Conservation (phyloP, 371 early-diverging fungal species). For the Massospora cicadina region DNA sequence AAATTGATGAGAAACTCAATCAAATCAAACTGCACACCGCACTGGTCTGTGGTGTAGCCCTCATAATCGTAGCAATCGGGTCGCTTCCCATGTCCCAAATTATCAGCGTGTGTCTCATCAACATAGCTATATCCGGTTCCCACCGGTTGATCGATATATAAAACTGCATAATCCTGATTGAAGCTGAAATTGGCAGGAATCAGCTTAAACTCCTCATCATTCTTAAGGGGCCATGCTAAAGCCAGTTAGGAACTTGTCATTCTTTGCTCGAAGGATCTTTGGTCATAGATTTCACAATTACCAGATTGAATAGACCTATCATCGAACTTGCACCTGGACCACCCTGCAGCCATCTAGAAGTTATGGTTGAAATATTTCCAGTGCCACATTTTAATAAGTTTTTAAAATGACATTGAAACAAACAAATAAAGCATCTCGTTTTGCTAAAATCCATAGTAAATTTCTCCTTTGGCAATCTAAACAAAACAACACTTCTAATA, state of each 20-base stretch:
- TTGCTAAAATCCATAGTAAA: no score
- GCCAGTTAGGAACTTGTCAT: neutral
- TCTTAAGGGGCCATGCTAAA: conserved; percentile 28
- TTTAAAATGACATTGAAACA: no score
- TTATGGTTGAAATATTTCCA: conserved; percentile 1
- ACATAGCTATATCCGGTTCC: conserved; percentile 34
- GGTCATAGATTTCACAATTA: neutral
- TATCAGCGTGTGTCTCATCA: neutral
- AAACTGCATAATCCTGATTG: conserved; percentile 27
- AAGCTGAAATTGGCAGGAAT: conserved; percentile 19
- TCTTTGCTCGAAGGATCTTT: neutral
- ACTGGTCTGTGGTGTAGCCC: conserved; percentile 27
- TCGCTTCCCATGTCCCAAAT: no score
- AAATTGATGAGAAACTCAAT: conserved; percentile 25
- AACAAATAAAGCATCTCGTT: no score
- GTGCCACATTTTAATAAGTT: no score
- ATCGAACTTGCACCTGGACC: conserved; percentile 42
- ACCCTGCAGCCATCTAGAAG: conserved; percentile 32
- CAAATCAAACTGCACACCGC: conserved; percentile 26
- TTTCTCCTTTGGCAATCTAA: no score
- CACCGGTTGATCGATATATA: conserved; percentile 47
- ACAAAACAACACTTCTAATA: no score
- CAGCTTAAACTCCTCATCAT: conserved; percentile 18
- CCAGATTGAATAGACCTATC: conserved; percentile 37
- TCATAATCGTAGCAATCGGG: conserved; percentile 15